A percentile compares a stretch with the other conserved stretches of the same genome.
Evolutionary conservation across 345 rosid species (phyloP).

Genomic region (Psidium guajava): DNA sequence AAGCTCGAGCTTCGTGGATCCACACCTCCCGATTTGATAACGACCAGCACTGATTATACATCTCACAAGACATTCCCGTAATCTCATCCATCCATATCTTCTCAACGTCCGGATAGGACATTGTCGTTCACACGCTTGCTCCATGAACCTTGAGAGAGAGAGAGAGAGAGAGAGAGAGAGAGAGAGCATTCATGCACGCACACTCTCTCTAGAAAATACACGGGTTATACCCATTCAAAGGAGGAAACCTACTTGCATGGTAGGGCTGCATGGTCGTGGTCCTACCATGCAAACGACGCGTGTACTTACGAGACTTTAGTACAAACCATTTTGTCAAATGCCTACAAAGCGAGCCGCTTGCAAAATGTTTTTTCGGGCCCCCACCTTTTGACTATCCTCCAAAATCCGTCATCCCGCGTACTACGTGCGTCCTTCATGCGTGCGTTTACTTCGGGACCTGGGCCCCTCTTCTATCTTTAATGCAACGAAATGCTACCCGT

Average conservation of each 20-base stretch:
- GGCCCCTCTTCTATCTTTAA: not conserved
- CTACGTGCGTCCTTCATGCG: not conserved
- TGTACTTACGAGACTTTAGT: not conserved
- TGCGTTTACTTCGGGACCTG: not conserved
- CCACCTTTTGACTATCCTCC: not conserved
- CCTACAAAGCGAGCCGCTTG: not conserved
- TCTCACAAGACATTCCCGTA: not conserved
- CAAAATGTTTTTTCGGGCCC: not conserved
- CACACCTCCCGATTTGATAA: not conserved
- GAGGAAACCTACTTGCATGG: not conserved
- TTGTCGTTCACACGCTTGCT: not conserved
- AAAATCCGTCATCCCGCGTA: not conserved
- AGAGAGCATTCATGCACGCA: not conserved
- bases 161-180: not conserved
- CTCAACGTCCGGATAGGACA: not conserved
- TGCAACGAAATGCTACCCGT: not conserved
- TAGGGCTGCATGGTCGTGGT: not conserved
- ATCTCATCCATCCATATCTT: not conserved
- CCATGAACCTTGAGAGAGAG: not conserved
- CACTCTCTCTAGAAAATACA: not conserved
- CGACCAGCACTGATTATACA: not conserved
- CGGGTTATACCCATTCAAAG: not conserved
- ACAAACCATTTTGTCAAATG: not conserved
- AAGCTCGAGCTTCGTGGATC: not conserved
- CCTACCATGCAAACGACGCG: not conserved